Percentiles rank a stretch among this genome's conserved stretches.
phyloP scores from a whole-genome alignment of 176 grass and related monocot genomes.

The Secale cereale region DNA sequence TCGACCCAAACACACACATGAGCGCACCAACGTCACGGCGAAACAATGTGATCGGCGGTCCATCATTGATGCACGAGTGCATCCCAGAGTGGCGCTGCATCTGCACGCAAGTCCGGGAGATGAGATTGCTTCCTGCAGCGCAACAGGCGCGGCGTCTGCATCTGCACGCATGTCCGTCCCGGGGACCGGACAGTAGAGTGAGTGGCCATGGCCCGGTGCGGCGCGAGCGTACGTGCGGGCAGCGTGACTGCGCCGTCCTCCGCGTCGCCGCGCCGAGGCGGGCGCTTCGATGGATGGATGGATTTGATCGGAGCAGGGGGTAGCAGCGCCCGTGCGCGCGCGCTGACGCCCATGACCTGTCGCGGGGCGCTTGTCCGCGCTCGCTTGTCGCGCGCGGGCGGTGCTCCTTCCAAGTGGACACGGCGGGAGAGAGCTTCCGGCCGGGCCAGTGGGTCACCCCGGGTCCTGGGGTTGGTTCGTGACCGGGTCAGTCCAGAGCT shows the following conservation, averaged over 20 bases:
- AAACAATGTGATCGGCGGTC: too few species aligned
- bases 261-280: neutral
- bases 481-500: neutral
- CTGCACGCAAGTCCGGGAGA: neutral
- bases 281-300: neutral
- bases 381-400: neutral
- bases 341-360: neutral
- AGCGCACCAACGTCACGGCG: neutral
- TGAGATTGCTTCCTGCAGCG: too few species aligned
- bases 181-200: neutral
- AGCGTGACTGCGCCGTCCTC: neutral
- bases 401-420: conserved; percentile 31
- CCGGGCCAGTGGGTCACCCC: neutral
- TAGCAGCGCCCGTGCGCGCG: conserved; percentile 4
- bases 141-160: too few species aligned
- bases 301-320: conserved; percentile 3
- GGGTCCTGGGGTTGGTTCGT: neutral
- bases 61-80: neutral
- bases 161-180: too few species aligned
- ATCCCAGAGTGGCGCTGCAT: neutral
- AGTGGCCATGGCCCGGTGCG: too few species aligned
- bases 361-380: conserved; percentile 8
- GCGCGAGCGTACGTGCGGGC: neutral
- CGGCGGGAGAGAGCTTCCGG: neutral
- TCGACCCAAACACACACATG: neutral